Base-by-base conservation (phyloP, 2,329 filamentous ascomycete genomes). In the Karstenula rhodostoma region DNA sequence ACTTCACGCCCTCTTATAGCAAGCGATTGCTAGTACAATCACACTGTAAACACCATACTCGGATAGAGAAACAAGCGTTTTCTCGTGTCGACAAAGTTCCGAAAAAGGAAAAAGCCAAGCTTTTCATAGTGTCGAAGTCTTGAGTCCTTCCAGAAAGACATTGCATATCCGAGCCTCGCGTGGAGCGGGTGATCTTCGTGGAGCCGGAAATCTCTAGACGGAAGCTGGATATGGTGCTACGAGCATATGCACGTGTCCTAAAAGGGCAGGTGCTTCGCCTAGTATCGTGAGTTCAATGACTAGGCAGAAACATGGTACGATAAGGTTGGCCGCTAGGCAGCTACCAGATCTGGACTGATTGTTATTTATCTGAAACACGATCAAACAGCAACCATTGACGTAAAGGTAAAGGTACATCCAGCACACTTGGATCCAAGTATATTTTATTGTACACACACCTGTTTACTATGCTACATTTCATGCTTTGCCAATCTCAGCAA, bases 401-500 rank as follows among this genome's bases (percentile, higher is more conserved):
- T 10, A 32, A 32, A 32, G 12, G 29, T 10, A 32, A 32, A 32
- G 12, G 8, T 32, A 10, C 29, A 6, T 6, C 4, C 29, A 32
- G 12, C 8, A 10, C 12, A 9, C 29, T 32, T 2, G 15, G 13
- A n/a, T n/a, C 13, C 5, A 54, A 32, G 37, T 54, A 37, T 54
- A 54, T 43, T 29, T 27, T 37, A 19, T 57, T 48, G 23, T 57
- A 57, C 47, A 57, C 55, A 44, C n/a, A n/a, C 22, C 8, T 35
- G 13, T 40, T 33, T 29, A 5, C 17, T 37, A 29, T 43, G 35
- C 10, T n/a, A 15, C 19, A 32, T n/a, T 62, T 54, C 65, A 68
- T 27, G 66, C 61, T 63, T 86, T 84, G 55, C 93, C 92, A 58
- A 88, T 90, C 79, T 96, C 94, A 1, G 82, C 77, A 64, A 98